phyloP scores from a whole-genome alignment of 345 rosid species.

The Garcia nutans region DNA sequence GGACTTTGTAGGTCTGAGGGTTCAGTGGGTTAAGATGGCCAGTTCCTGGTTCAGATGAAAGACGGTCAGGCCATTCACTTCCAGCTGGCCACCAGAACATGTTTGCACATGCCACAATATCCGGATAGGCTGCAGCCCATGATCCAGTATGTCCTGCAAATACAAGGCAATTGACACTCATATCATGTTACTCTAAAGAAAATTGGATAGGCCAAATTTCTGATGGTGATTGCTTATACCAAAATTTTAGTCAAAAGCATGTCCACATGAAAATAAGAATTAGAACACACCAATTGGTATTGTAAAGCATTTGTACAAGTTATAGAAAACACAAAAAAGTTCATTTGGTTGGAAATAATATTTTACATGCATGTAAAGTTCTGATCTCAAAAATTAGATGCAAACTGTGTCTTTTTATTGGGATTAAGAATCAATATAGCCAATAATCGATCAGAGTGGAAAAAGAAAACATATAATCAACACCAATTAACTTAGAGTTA shows the following conservation, averaged over 20 bases:
- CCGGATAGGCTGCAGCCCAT: slow-evolving; percentile 85
- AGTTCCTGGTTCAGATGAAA: slow-evolving; percentile 80
- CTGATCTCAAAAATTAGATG: too few species aligned
- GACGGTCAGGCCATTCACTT: slow-evolving; percentile 48
- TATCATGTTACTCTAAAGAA: not conserved
- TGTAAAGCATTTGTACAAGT: too few species aligned
- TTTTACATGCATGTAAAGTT: too few species aligned
- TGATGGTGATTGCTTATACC: not conserved
- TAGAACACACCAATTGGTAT: too few species aligned
- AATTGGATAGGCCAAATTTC: not conserved
- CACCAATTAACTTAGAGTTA: too few species aligned
- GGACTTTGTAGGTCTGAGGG: slow-evolving; percentile 68
- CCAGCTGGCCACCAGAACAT: slow-evolving; percentile 86
- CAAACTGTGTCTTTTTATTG: too few species aligned
- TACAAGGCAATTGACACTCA: not conserved
- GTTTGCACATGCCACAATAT: slow-evolving; percentile 74
- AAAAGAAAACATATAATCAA: too few species aligned
- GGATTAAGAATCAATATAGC: too few species aligned
- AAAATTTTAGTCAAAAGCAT: not conserved
- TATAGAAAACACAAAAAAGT: too few species aligned
- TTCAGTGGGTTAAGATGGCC: slow-evolving; percentile 84
- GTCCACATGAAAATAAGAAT: not conserved
- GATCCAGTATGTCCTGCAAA: slow-evolving; percentile 71
- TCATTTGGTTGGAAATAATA: too few species aligned
- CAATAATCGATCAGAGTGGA: too few species aligned